Base-by-base conservation (phyloP, 257 asterid species). In the Solanum neorickii region DNA sequence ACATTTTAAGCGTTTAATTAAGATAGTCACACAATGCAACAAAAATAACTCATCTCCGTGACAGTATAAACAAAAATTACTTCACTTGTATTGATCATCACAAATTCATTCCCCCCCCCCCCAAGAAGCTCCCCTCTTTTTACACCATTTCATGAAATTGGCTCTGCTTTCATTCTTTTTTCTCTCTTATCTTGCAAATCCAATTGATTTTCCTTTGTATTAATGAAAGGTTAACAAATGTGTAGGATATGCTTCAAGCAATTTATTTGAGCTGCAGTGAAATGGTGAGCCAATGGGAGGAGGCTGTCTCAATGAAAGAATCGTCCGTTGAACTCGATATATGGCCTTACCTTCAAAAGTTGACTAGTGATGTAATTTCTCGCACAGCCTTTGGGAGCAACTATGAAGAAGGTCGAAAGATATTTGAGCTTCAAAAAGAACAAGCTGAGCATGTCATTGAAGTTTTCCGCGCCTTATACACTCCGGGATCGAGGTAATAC, bases 361-460 rank as follows among this genome's bases (percentile, higher is more conserved):
- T 93, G 69, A 39, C 90, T 0, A 60, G 91, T 27, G 94, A 90
- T 76, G 92, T 89, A 5, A 89, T 93, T 66, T 91, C 94, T 13
- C 91, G 95, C 5, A 88, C 95, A 21, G 90, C 94, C 31, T 93
- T 93, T 88, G 95, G 93, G 7, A 90, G 94, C 27, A 91, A 83
- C 82, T 91, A 90, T 83, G 89, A 88, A 87, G 94, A 93, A 89
- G 95, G 94, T 21, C 86, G 90, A 89, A 89, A n/a, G 52, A 89
- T 93, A 73, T 91, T 93, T 49, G 93, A 87, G 37, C 92, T 88
- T 33, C 93, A 92, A 76, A 77, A 52, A 46, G 92, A 92, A 88
- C 93, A 89, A 46, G 91, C 92, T 16, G 86, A 87, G 83, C 86
- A 84, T 89, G 49, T 83, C n/a, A 27, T 85, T 49, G 60, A 84